These are phyloP conservation scores for Geotrichum candidum DNA, from an alignment of 1,139 yeast genomes.

Conservation along the genomic window DNA sequence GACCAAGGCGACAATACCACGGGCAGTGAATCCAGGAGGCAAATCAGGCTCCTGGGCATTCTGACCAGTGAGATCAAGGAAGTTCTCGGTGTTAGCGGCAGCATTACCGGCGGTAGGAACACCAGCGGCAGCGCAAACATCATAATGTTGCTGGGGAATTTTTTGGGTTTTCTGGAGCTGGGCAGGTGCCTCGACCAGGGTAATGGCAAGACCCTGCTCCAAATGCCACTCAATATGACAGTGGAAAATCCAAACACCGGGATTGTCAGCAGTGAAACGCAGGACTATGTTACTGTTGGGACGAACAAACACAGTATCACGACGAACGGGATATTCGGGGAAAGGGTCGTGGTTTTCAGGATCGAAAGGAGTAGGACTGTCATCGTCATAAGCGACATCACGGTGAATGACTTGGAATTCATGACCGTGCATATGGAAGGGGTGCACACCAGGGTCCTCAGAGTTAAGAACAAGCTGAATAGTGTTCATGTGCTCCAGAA, in stretches of 20 bases:
- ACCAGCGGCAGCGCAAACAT: slow-evolving; percentile 51
- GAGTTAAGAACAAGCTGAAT: slow-evolving; percentile 66
- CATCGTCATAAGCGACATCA: slow-evolving; percentile 45
- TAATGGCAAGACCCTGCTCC: slow-evolving; percentile 74
- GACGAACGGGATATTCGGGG: slow-evolving; percentile 58
- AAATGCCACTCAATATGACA: slow-evolving; percentile 95
- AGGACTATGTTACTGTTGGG: slow-evolving; percentile 60
- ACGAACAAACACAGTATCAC: slow-evolving; percentile 63
- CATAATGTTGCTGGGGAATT: slow-evolving; percentile 53
- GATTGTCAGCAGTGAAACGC: slow-evolving; percentile 74
- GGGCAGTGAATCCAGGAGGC: slow-evolving; percentile 83
- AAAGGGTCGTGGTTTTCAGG: slow-evolving; percentile 46
- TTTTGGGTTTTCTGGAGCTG: slow-evolving; percentile 45
- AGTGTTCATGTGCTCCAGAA: slow-evolving; percentile 58
- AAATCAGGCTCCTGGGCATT: slow-evolving; percentile 56
- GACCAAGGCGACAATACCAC: slow-evolving; percentile 82
- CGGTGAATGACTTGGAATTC: slow-evolving; percentile 62
- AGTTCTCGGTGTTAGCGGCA: slow-evolving; percentile 64
- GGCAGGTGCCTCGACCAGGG: slow-evolving; percentile 69
- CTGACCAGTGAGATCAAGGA: slow-evolving; percentile 64
- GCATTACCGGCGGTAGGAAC: slow-evolving; percentile 68
- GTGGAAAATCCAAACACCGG: slow-evolving; percentile 92
- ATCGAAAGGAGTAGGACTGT: slow-evolving; percentile 44
- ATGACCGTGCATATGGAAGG: slow-evolving; percentile 87
- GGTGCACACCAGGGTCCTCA: slow-evolving; percentile 71